These are phyloP conservation scores for Pythium aphanidermatum DNA, from an alignment of 352 stramenopile species.

Conservation along the genomic window DNA sequence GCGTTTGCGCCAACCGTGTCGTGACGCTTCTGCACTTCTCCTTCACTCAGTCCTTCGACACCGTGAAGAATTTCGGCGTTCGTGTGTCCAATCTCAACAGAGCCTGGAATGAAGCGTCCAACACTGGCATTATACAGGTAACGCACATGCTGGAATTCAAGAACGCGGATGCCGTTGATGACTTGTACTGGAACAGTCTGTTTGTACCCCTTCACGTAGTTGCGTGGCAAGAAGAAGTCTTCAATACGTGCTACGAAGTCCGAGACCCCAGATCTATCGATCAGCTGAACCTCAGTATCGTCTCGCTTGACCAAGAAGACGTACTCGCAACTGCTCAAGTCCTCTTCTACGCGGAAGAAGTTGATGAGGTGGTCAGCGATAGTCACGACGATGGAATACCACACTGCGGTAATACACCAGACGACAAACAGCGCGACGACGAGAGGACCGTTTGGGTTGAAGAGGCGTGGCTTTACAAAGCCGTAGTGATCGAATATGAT, in stretches of 20 bases:
- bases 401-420: too few species aligned
- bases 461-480: too few species aligned
- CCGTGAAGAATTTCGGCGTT: slow-evolving; percentile 17
- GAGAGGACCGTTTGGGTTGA: too few species aligned
- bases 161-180: slow-evolving; percentile 17
- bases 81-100: slow-evolving; percentile 16
- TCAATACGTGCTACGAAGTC: slow-evolving; percentile 18
- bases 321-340: slow-evolving; percentile 6
- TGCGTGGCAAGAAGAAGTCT: slow-evolving; percentile 18
- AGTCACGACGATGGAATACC: too few species aligned
- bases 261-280: slow-evolving; percentile 19
- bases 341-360: slow-evolving; percentile 20
- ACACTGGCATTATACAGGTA: slow-evolving; percentile 23
- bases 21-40: slow-evolving; percentile 16
- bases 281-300: slow-evolving; percentile 17
- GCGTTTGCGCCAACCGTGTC: slow-evolving; percentile 23
- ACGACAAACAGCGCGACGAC: too few species aligned
- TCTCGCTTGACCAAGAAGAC: slow-evolving; percentile 26
- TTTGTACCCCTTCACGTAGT: slow-evolving; percentile 16
- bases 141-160: slow-evolving; percentile 29
- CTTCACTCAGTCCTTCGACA: slow-evolving; percentile 15
- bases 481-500: too few species aligned
- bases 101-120: slow-evolving; percentile 21
- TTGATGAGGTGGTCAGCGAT: slow-evolving; percentile 9
- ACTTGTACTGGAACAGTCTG: slow-evolving; percentile 21